Evolutionary conservation across 2,329 filamentous ascomycete species (phyloP).

Genomic region (Aureobasidium sp.): DNA sequence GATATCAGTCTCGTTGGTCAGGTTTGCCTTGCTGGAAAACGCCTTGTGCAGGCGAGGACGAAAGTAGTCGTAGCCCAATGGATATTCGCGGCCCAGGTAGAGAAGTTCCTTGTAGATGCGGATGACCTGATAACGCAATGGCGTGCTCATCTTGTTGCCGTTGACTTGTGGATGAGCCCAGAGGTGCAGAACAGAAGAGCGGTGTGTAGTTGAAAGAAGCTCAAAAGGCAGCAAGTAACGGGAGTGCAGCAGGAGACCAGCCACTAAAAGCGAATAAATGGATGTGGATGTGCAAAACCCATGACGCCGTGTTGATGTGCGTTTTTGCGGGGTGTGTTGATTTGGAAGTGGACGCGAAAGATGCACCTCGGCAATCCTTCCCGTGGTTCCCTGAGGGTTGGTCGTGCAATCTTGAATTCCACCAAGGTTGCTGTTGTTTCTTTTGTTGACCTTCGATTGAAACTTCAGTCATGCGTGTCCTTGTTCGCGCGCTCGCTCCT

Average conservation of each 20-base stretch:
- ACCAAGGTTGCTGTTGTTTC: background rate
- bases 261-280: background rate
- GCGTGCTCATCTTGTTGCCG: conserved; percentile 22
- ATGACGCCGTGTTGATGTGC: conserved; percentile 7
- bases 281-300: background rate
- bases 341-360: background rate
- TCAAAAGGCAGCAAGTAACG: background rate
- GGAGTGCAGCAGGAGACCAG: background rate
- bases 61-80: conserved; percentile 77
- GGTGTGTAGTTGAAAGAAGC: background rate
- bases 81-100: conserved; percentile 78
- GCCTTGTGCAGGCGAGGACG: conserved; percentile 73
- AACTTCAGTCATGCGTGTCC: background rate
- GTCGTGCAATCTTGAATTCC: conserved; percentile 2
- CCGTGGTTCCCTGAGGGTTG: background rate
- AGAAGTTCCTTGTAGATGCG: conserved; percentile 88
- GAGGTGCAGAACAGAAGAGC: background rate
- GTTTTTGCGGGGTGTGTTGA: background rate
- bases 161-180: background rate
- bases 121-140: conserved; percentile 71
- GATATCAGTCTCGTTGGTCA: conserved; percentile 70
- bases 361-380: conserved; percentile 12
- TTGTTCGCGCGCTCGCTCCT: background rate
- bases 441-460: background rate
- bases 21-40: conserved; percentile 66